Base-by-base conservation (phyloP, 495 filamentous ascomycete species). In the Penicillium odoratum region DNA sequence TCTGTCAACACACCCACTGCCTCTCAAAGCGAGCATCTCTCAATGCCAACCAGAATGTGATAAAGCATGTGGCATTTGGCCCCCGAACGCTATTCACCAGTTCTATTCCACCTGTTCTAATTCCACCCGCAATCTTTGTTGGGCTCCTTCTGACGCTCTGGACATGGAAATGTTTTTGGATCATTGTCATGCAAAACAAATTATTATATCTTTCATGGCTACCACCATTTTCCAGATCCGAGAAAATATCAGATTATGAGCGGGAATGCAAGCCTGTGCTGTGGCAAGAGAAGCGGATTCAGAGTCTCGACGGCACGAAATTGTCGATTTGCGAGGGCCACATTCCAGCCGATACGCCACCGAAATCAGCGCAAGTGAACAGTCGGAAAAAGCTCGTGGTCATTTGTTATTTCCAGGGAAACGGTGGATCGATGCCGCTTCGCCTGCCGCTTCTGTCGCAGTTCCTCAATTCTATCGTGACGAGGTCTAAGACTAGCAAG, bases 151-250 rank as follows among this genome's bases (percentile, higher is more conserved):
- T 90, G 8, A 74, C 79, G 5, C 77, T 92, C 10, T 93, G 88
- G 86, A 79, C 80, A 0, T 92, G 87, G 81, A 93, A 94, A 74
- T 92, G 88, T 60, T 67, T 87, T 53, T 90, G 92, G 88, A 84
- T 93, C 72, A 78, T 93, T 18, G 60, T 87, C 5, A 87, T 93
- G 66, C 90, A 92, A 69, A 90, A 93, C 65, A 90, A 90, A 58
- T 90, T 94, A 56, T 85, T 93, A 48, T 93, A 93, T 71, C 90
- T 92, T 73, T 86, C 90, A 0, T 85, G 84, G 33, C 60, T 91
- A 7, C 88, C 88, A 10, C 87, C 88, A 1, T 78, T 81, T 7
- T 71, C 79, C 1, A 62, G 76, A 21, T 74, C 72, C 1, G 78
- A 80, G 28, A 83, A 65, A 45, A 86, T 93, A 28, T 63, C 69